Evolutionary conservation across 306 rosid species (phyloP), one percentile per base, ranked within the genome.

Genomic region (Comarum palustre): DNA sequence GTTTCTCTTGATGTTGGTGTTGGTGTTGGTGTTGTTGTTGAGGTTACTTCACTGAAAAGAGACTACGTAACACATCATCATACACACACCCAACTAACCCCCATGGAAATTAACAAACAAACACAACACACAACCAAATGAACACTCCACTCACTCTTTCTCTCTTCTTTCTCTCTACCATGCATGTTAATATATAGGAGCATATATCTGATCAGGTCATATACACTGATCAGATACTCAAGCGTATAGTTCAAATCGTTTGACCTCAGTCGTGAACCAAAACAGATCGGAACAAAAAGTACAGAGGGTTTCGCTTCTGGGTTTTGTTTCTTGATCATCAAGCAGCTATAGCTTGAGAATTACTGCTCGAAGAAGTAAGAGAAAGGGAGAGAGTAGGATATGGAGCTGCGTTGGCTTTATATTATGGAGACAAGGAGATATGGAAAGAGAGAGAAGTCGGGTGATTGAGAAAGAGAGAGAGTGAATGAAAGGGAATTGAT

Each of bases 341-440:
- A 52, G 74, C 64, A 36, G 36, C 42, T 7, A 29, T 29, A 8
- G 11, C 32, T 36, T 34, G 8, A 29, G 24, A 65, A 9, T 71
- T 16, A 73, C 60, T 29, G 68, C 69, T 76, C 60, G 58, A 61
- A 75, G 79, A 59, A 58, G 73, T 50, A 63, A 73, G 62, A 38
- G 68, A 59, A 27, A 68, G 27, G 71, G 73, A 59, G 73, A 59
- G 50, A 55, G 50, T 32, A 27, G 42, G 48, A 46, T 48, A 42
- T 59, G 77, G 78, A 77, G 73, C 71, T 69, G 24, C 24, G 67
- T 75, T 62, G 79, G 82, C 52, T 73, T 80, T 84, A 70, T 83
- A 72, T 79, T 83, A 72, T 79, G 55, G 36, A 68, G 19, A 32
- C 17, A 41, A 27, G 29, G 71, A 65, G 69, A 72, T 39, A 69